Evolutionary conservation across 2,329 filamentous ascomycete species (phyloP).

Genomic region (Calonectria montana): DNA sequence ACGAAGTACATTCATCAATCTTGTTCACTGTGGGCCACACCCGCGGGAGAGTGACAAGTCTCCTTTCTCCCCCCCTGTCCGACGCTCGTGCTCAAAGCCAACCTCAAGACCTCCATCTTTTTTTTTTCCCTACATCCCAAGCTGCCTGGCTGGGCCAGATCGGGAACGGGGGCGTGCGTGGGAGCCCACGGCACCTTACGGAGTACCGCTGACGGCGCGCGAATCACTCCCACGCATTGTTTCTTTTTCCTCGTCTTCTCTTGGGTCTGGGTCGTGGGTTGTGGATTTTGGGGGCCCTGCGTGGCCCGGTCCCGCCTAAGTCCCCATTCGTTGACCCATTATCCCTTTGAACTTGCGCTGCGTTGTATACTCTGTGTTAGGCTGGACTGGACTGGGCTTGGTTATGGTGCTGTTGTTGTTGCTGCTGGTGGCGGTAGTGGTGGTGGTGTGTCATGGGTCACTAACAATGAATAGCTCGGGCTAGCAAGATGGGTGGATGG

Average conservation of each 20-base stretch:
- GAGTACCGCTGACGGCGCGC: conserved; percentile 25
- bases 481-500: conserved; percentile 31
- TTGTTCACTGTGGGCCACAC: not conserved
- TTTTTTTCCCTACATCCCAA: conserved; percentile 36
- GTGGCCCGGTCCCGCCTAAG: conserved; percentile 12
- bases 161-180: conserved; percentile 39
- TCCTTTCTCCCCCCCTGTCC: not conserved
- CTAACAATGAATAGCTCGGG: conserved; percentile 20
- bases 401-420: not conserved
- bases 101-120: not conserved
- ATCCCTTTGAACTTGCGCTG: conserved; percentile 21
- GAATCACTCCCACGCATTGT: conserved; percentile 36
- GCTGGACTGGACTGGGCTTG: not conserved
- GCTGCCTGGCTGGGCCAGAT: conserved; percentile 42
- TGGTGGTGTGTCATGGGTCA: conserved; percentile 23
- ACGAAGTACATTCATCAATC: not conserved
- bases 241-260: conserved; percentile 13
- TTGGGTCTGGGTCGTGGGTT: conserved; percentile 22
- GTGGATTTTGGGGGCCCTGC: not conserved
- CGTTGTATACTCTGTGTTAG: conserved; percentile 5
- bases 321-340: conserved; percentile 22
- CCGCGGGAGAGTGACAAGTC: conserved; percentile 20
- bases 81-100: not conserved
- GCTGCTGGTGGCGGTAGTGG: conserved; percentile 3
- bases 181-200: conserved; percentile 24